Evolutionary conservation across 2,329 filamentous ascomycete genomes (phyloP), one percentile per base, ranked within the genome.

Genomic region (Xylariomycetidae sp.): DNA sequence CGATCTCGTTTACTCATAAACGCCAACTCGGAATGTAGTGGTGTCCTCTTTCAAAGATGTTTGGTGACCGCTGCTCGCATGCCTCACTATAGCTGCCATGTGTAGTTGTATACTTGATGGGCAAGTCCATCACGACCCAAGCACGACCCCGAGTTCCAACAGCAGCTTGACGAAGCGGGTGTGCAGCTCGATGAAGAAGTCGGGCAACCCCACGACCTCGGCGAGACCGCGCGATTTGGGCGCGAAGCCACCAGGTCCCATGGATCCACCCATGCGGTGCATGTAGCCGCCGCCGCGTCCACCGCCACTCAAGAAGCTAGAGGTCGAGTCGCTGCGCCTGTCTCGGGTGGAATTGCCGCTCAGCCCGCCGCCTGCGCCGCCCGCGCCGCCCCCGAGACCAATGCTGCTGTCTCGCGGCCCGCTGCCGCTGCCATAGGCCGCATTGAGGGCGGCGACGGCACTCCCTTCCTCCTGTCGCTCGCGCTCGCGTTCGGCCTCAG

Each of bases 141-240:
- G 52, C 16, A 68, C 66, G 10, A 75, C 67, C 12, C 71, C 69
- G 18, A 78, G 62, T 53, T 81, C 74, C 12, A 79, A 63, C 32
- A 82, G 59, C 25, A 83, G 61, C 49, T 70, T 67, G 17, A 82
- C 79, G 49, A 83, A 83, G 42, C 69, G 67, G 24, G 68, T 62
- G 53, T 83, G 79, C 39, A 83, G 58, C 59, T 81, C 72, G 35
- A 82, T 73, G 45, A 83, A 83, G 48, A 83, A 79, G 50, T 82
- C 78, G 4, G 79, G 76, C 46, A 76, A 62, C 14, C 79, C 79
- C 18, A 81, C 74, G 25, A 83, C 63, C 57, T 83, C 79, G 0
- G 79, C 75, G 30, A 83, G 59, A 3, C 79, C 77, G 25, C 75
- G 69, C 24, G 76, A 68, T 44, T 72, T 76, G 25, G 72, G 64